Conservation (phyloP, 257 asterid species). For the Solanum tarijense region DNA sequence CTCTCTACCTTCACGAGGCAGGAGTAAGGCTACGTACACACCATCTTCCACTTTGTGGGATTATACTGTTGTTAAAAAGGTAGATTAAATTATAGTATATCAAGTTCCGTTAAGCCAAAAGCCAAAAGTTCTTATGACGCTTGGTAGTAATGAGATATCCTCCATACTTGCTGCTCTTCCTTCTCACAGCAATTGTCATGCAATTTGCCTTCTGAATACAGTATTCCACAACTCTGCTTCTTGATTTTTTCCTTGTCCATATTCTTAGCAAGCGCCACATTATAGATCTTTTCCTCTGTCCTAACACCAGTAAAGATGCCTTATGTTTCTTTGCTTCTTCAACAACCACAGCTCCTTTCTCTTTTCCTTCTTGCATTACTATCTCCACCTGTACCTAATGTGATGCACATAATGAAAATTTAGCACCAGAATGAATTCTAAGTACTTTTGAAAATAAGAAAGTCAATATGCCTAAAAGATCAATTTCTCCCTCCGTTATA, state of each 20-base stretch:
- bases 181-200: slow-evolving; percentile 83
- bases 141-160: slow-evolving; percentile 87
- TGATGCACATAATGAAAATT: neutral
- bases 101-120: slow-evolving; percentile 37
- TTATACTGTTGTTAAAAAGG: neutral
- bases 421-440: neutral
- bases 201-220: slow-evolving; percentile 76
- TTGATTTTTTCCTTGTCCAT: slow-evolving; percentile 27
- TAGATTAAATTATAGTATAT: neutral
- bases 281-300: slow-evolving; percentile 46
- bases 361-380: slow-evolving; percentile 50
- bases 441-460: neutral
- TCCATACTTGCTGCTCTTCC: slow-evolving; percentile 58
- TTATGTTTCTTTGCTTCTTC: slow-evolving; percentile 44
- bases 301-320: slow-evolving; percentile 60
- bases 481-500: neutral
- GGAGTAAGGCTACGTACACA: neutral
- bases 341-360: slow-evolving; percentile 52
- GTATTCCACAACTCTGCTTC: slow-evolving; percentile 37
- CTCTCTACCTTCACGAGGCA: neutral
- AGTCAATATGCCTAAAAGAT: neutral
- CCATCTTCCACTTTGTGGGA: neutral
- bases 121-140: slow-evolving; percentile 91
- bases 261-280: slow-evolving; percentile 45
- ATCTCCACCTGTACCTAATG: slow-evolving; percentile 64